Base-by-base conservation (phyloP, 2,329 filamentous ascomycete genomes). In the Corinectria fuckeliana region DNA sequence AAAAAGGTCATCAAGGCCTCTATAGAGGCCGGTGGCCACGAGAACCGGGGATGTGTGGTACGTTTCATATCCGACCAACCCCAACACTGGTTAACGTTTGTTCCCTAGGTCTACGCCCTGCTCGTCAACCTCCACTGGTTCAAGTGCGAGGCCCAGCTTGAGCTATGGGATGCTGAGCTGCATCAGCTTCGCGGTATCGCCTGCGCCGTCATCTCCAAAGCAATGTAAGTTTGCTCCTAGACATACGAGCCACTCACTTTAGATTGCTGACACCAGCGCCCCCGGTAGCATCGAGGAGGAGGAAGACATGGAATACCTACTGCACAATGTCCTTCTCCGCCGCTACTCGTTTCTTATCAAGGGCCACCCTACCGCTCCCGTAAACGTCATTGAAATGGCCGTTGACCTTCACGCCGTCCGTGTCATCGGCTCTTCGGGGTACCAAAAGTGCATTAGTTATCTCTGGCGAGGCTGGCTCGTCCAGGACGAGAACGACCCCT, bases 381-480 rank as follows among this genome's bases (percentile, higher is more conserved):
- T 90, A 63, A 99, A 98, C 71, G 95, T 92, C 20, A 88, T 99
- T 59, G 95, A 99, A 76, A 91, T 92, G 71, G 92, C 95, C 0
- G 93, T 98, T 32, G 95, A 99, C 70, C 79, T 98, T 23, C 95
- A 99, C 74, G 92, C 94, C 1, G 81, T 98, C 44, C 84, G 86
- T 13, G 88, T 99, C 47, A 98, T 98, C 62, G 92, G 92, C 2
- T 94, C 91, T 1, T 93, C 92, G 0, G 94, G 95, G 23, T 99
- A 98, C 75, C 95, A 98, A 67, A 97, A 96, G 78, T 98, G 94
- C 73, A 92, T 98, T 70, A 87, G 84, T 62, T 92, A 96, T 72
- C 87, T 99, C 8, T 99, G 95, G 95, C 87, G 88, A 62, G 95
- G 95, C 20, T 99, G 95, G 95, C 82, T 98, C 8, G 88, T 97